Conservation (phyloP, 116 monocot species). For the Cymodocea nodosa region DNA sequence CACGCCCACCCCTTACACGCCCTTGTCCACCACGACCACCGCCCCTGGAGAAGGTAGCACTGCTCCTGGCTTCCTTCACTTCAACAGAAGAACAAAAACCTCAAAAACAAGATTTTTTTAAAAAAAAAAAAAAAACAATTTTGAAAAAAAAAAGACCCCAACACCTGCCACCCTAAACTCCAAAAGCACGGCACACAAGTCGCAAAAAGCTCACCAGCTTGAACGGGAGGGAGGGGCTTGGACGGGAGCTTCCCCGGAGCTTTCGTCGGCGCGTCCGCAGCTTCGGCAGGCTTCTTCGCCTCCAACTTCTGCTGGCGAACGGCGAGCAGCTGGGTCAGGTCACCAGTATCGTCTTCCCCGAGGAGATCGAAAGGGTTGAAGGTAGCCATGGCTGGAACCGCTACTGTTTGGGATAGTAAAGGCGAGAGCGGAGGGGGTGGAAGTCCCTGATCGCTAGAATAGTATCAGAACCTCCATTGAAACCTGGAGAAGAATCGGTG, state of each 20-base stretch:
- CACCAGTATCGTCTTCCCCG: constrained; percentile 68
- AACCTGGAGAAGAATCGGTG: too few relatives aligned
- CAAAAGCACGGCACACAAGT: neutral
- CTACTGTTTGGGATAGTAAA: too few relatives aligned
- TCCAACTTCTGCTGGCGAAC: constrained; percentile 41
- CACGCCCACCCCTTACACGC: constrained; percentile 33
- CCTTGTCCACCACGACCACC: constrained; percentile 33
- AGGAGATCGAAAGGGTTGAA: constrained; percentile 85
- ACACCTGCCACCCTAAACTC: neutral
- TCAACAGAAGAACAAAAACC: constrained; percentile 9
- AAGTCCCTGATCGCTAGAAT: too few relatives aligned
- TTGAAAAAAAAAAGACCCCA: too few relatives aligned
- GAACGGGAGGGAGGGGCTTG: constrained; percentile 55
- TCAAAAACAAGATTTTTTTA: neutral
- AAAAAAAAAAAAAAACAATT: neutral
- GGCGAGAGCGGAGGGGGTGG: too few relatives aligned
- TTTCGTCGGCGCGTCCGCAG: neutral
- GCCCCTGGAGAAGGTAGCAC: constrained; percentile 14
- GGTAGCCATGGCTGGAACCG: constrained; percentile 32
- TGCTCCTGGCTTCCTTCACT: constrained; percentile 53
- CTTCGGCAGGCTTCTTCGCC: constrained; percentile 8
- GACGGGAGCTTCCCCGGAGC: constrained; percentile 47
- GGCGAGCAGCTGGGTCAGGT: constrained; percentile 53
- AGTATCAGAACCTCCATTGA: too few relatives aligned
- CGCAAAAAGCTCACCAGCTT: constrained; percentile 37